Conservation (phyloP, 2,329 filamentous ascomycete genomes). For the Aspergillus tanneri region DNA sequence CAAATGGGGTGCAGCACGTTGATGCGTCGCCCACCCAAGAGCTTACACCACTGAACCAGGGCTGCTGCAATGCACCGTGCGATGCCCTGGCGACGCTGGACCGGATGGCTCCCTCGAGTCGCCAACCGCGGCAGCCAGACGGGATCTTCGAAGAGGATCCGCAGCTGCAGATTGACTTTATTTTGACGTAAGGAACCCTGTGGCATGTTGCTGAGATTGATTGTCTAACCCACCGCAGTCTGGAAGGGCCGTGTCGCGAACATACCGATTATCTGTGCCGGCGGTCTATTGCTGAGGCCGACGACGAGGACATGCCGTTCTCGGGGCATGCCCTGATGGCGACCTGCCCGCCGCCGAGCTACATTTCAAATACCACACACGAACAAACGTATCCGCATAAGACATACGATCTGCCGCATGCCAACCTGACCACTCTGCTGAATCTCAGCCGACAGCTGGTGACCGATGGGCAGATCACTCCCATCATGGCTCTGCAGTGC, state of each 20-base stretch:
- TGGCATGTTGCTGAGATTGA: background rate
- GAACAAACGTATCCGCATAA: constrained; percentile 62
- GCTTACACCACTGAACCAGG: constrained; percentile 25
- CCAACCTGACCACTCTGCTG: constrained; percentile 75
- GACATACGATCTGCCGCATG: constrained; percentile 76
- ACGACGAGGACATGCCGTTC: constrained; percentile 60
- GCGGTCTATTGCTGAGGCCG: constrained; percentile 58
- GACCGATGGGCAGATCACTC: constrained; percentile 80
- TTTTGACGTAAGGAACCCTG: constrained; percentile 43
- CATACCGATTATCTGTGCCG: constrained; percentile 85
- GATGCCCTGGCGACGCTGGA: constrained; percentile 29
- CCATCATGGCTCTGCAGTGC: constrained; percentile 91
- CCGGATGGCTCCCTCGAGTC: constrained; percentile 19
- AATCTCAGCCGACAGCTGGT: constrained; percentile 80
- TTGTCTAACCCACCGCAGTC: constrained; percentile 35
- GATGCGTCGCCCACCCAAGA: constrained; percentile 30
- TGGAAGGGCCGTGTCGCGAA: constrained; percentile 55
- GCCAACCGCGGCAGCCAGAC: constrained; percentile 22
- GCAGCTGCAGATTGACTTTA: constrained; percentile 50
- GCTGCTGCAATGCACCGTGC: constrained; percentile 22
- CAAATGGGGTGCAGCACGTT: constrained; percentile 26
- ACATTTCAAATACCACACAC: constrained; percentile 54
- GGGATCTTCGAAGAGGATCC: constrained; percentile 47
- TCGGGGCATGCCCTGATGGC: constrained; percentile 94
- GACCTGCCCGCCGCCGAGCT: constrained; percentile 73